These are phyloP conservation scores for Teratosphaeria destructans DNA, from an alignment of 2,329 filamentous ascomycete genomes.

Conservation along the genomic window DNA sequence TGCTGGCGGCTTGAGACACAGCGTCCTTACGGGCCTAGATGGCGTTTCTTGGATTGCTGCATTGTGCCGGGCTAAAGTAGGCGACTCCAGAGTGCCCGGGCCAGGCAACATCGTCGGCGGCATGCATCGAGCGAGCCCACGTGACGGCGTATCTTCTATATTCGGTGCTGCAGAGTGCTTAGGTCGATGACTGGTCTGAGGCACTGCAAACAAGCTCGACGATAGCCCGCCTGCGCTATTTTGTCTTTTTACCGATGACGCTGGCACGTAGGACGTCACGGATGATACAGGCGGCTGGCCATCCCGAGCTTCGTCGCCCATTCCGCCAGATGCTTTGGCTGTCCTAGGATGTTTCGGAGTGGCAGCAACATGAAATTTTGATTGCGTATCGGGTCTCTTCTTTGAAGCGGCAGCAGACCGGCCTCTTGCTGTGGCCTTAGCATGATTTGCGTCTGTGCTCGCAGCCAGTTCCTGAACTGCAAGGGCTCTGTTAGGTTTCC, in stretches of 20 bases:
- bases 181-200: constrained; percentile 18
- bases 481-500: constrained; percentile 64
- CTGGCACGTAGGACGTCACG: constrained; percentile 29
- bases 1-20: background rate
- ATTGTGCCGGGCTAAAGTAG: background rate
- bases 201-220: constrained; percentile 18
- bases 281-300: constrained; percentile 4
- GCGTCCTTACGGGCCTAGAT: constrained; percentile 2
- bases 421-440: constrained; percentile 18
- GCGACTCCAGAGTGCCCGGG: constrained; percentile 16
- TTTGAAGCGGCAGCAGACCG: constrained; percentile 1
- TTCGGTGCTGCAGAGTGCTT: constrained; percentile 9
- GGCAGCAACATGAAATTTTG: constrained; percentile 30
- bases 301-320: constrained; percentile 17
- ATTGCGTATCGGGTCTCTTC: constrained; percentile 21
- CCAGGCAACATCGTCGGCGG: constrained; percentile 9
- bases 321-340: constrained; percentile 9
- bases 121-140: constrained; percentile 26
- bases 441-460: constrained; percentile 50
- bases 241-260: constrained; percentile 27
- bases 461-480: constrained; percentile 58
- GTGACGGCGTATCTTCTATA: constrained; percentile 35
- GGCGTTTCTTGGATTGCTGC: constrained; percentile 9
- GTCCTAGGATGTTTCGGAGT: constrained; percentile 29
- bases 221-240: constrained; percentile 10